Base-by-base conservation (phyloP, 1,284 basidiomycete genomes). In the Irpex lacteus region DNA sequence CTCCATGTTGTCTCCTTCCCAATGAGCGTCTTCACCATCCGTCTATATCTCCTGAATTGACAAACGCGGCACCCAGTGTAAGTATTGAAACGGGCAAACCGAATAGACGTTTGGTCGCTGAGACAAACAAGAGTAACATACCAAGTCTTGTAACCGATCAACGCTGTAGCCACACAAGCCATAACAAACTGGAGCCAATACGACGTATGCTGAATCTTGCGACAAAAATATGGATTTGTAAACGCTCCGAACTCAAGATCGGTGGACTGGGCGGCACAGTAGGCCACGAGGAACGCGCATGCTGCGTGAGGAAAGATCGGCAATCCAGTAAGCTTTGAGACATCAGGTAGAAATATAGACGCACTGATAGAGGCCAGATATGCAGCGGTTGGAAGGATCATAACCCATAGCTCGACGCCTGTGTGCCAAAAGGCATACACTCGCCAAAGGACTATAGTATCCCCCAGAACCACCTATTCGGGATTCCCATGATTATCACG, bases 141-240 rank as follows among this genome's bases (percentile, higher is more conserved):
- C 68, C 68, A 69, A 11, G 68, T 65, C 36, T 69, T 69, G 58
- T 64, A 66, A 2, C 60, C 57, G 18, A 69, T 69, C 38, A 69
- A 47, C 1, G 58, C 1, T 5, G 68, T 69, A 13, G 66, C 68
- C 11, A 66, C 63, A n/a, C 50, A 58, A 0, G 68, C 65, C 5
- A 66, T 69, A 11, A 57, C 63, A 32, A 69, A 37, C 6, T 66
- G 62, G 34, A 56, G 59, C 11, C 50, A 47, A 49, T 69, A 69
- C 3, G 68, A 69, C 9, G 66, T 63, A 0, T 57, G 62, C 47
- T 68, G 67, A 26, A 66, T 64, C 61, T 68, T 62, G 0, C 62
- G 62, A 38, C 67, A 68, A 61, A 68, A 67, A 2, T 60, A 57
- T 15, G 65, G 65, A 37, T 67, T 36, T n/a, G 58, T 60, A 32